Evolutionary conservation across 2,329 filamentous ascomycete species (phyloP).

Genomic region (Sporothrix brunneoviolacea): DNA sequence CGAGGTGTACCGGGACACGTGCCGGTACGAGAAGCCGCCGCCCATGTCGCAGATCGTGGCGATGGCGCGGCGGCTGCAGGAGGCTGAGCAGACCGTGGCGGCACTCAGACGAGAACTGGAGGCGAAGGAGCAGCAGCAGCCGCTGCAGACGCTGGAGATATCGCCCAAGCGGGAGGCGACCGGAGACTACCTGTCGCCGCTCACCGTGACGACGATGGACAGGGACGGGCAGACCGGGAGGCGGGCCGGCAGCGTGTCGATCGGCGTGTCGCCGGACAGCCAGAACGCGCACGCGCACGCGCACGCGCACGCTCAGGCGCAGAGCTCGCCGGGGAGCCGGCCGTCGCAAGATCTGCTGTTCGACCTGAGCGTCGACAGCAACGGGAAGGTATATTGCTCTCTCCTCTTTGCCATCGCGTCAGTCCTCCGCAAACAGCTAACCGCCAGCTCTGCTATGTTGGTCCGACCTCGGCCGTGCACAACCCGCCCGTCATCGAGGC

Average conservation of each 20-base stretch:
- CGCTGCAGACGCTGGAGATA: background rate
- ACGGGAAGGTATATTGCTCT: slow-evolving; percentile 17
- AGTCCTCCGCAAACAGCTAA: background rate
- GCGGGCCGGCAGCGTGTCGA: no score
- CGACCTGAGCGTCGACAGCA: slow-evolving; percentile 22
- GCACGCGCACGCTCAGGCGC: no score
- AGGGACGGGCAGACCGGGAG: no score
- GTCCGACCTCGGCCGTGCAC: slow-evolving; percentile 24
- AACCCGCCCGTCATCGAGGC: slow-evolving; percentile 17
- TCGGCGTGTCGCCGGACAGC: no score
- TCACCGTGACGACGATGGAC: no score
- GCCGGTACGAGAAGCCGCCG: slow-evolving; percentile 27
- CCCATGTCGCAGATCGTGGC: slow-evolving; percentile 27
- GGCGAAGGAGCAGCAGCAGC: background rate
- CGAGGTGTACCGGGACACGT: slow-evolving; percentile 25
- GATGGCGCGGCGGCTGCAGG: slow-evolving; percentile 24
- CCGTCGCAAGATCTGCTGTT: slow-evolving; percentile 16
- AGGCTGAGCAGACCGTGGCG: slow-evolving; percentile 20
- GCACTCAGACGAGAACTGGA: slow-evolving; percentile 17
- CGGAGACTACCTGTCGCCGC: no score
- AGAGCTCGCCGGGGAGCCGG: no score
- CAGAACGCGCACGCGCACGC: no score
- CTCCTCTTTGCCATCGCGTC: background rate
- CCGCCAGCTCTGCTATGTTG: slow-evolving; percentile 22
- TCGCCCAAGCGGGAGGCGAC: no score